Base-by-base conservation (phyloP, 177 flowering plant genomes). In the Vitis hybrid region DNA sequence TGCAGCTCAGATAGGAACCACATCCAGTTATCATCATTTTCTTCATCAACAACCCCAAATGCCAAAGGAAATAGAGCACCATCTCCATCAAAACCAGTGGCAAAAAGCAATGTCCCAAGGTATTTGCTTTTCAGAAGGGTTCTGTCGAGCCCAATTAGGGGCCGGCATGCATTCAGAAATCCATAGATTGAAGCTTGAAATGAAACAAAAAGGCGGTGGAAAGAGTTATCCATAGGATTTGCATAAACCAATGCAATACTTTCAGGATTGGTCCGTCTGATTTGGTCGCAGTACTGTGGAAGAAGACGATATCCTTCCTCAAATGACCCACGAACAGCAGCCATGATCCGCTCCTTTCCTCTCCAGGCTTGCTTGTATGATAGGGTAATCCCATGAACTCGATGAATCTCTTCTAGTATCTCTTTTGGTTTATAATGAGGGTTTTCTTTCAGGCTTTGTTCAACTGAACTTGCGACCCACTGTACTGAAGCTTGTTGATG, bases 351-450 rank as follows among this genome's bases (percentile, higher is more conserved):
- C 66, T 81, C 84, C 73, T 78, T 78, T 2, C 81, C 81, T 19
- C 83, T 70, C 83, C 83, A 81, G n/a, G 83, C 83, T 64, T 81
- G 83, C 69, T 77, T 80, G 69, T 80, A 80, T 29, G 83, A 78
- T 33, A 80, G 57, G 64, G 83, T 69, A 51, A 80, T 73, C 51
- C 83, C 83, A 66, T 80, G 81, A 51, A 65, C 68, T 8, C 74
- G 68, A 62, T 75, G 83, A 13, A 80, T 80, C 59, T 80, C 83
- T 65, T 78, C 77, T 65, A 80, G 56, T 26, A 78, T 80, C 64
- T 81, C 84, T 65, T 81, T 81, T 2, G 84, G 84, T 58, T 81
- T 78, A 73, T 15, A 81, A 29, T 67, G 62, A 1, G 79, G 81
- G 57, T 81, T 75, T 48, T 78, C 84, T 48, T 68, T 63, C n/a